These are phyloP conservation scores for Yueomyces sinensis DNA, from an alignment of 805 yeast species.

Conservation along the genomic window DNA sequence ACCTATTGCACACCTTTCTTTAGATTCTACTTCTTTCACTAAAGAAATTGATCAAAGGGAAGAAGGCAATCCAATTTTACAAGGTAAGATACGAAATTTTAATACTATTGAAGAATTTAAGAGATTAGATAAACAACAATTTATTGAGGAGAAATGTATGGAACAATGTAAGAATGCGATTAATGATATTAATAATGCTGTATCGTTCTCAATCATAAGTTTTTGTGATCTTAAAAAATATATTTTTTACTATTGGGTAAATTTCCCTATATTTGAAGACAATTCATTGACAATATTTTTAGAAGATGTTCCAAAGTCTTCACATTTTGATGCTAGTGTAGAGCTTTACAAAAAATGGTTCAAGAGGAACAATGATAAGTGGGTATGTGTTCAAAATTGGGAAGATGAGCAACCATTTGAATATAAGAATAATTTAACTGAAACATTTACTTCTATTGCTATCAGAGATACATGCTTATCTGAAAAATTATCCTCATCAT, in stretches of 20 bases:
- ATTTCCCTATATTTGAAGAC: slow-evolving; percentile 48
- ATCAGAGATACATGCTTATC: slow-evolving; percentile 29
- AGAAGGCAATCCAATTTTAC: slow-evolving; percentile 4
- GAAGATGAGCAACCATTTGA: no score
- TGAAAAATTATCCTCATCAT: slow-evolving; percentile 33
- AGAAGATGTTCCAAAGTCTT: neutral
- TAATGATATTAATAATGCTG: slow-evolving; percentile 14
- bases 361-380: slow-evolving; percentile 8
- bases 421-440: neutral
- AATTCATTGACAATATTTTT: slow-evolving; percentile 2
- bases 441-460: slow-evolving; percentile 13
- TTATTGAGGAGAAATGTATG: slow-evolving; percentile 33
- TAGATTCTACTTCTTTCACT: slow-evolving; percentile 24
- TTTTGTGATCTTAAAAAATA: slow-evolving; percentile 86
- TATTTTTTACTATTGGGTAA: slow-evolving; percentile 82
- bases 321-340: neutral
- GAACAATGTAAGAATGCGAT: slow-evolving; percentile 19
- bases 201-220: slow-evolving; percentile 38
- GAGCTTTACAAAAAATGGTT: slow-evolving; percentile 7
- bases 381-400: slow-evolving; percentile 21
- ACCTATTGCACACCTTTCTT: slow-evolving; percentile 10
- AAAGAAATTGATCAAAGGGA: slow-evolving; percentile 2
- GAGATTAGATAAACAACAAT: slow-evolving; percentile 43
- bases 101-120: slow-evolving; percentile 86
- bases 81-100: slow-evolving; percentile 41